Evolutionary conservation across 805 yeast species (phyloP), one percentile per base, ranked within the genome.

Genomic region (Yarrowia keelungensis): DNA sequence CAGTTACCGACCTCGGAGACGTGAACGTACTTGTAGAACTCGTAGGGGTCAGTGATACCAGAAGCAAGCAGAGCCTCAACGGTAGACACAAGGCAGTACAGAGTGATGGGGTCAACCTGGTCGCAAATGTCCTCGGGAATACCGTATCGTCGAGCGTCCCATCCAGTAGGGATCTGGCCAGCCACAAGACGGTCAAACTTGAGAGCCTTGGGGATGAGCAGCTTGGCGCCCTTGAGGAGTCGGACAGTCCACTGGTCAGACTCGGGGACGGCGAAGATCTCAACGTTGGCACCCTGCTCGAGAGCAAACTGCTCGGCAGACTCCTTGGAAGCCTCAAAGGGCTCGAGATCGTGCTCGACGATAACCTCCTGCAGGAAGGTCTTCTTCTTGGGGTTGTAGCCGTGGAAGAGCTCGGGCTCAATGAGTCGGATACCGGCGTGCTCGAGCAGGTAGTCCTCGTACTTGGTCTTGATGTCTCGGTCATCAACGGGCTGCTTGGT

Each of bases 1-100:
- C 98, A 93, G 86, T 94, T 96, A 84, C 99, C 99, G 74, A 95
- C 92, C 82, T 95, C 98, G 58, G 98, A 92, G 69, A 95, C 97
- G 80, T 95, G 99, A 64, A 96, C 97, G 79, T 95, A 96, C 82
- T 94, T 89, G 86, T 95, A 95, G 85, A 96, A 92, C 83, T 95
- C 99, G 79, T 92, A 95, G 72, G 99, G 99, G 79, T 95, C 99
- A 70, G 97, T 92, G 76, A 95, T 83, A 89, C 99, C 99, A 72
- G 98, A 86, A 69, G 94, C 81, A 74, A 95, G 85, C 74, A 95
- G 88, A 1, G 98, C 98, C 83, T 95, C 98, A 69, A 89, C 96
- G 66, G 97, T 95, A 36, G 98, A 85, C 67, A 95, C 99, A 79
- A 95, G 85, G 64, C 91, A 97, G 77, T 83, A 95, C 78, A 95